These are phyloP conservation scores for Fusarium sp. DNA, from an alignment of 2,329 filamentous ascomycete genomes.

Conservation along the genomic window DNA sequence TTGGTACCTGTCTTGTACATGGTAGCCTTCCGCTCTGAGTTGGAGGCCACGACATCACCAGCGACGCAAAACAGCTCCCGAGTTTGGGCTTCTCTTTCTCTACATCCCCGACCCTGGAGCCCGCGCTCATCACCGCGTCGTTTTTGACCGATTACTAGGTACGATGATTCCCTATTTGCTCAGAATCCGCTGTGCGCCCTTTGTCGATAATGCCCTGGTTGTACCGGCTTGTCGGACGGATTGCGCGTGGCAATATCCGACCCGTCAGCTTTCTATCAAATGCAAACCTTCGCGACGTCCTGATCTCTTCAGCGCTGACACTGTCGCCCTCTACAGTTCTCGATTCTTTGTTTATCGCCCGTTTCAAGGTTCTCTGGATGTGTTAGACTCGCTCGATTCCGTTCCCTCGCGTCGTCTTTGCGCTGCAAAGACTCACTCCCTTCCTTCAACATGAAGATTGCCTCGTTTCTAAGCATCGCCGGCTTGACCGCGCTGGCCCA, in stretches of 20 bases:
- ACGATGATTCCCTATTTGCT: slow-evolving; percentile 14
- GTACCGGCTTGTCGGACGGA: slow-evolving; percentile 11
- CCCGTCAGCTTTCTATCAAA: slow-evolving; percentile 2
- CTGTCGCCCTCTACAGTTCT: slow-evolving; percentile 1
- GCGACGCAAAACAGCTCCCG: slow-evolving; percentile 11
- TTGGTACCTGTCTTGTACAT: slow-evolving; percentile 15
- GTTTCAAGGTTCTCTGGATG: slow-evolving; percentile 36
- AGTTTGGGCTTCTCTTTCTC: slow-evolving; percentile 15
- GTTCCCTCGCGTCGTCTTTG: slow-evolving; percentile 29
- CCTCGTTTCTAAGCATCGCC: slow-evolving; percentile 64
- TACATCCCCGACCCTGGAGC: background rate
- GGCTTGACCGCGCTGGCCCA: slow-evolving; percentile 63
- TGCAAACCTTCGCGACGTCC: background rate
- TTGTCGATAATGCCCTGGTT: slow-evolving; percentile 14
- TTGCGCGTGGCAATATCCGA: slow-evolving; percentile 28
- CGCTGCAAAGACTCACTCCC: slow-evolving; percentile 30
- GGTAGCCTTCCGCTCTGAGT: slow-evolving; percentile 3
- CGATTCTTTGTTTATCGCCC: slow-evolving; percentile 13
- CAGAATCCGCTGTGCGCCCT: slow-evolving; percentile 23
- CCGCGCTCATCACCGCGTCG: background rate
- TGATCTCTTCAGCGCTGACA: slow-evolving; percentile 14
- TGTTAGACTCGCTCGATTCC: slow-evolving; percentile 31
- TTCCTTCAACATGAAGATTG: slow-evolving; percentile 59
- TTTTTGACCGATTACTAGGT: slow-evolving; percentile 25
- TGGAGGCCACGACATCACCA: slow-evolving; percentile 42